Evolutionary conservation across 495 filamentous ascomycete species (phyloP).

Genomic region (Lindgomyces ingoldianus): DNA sequence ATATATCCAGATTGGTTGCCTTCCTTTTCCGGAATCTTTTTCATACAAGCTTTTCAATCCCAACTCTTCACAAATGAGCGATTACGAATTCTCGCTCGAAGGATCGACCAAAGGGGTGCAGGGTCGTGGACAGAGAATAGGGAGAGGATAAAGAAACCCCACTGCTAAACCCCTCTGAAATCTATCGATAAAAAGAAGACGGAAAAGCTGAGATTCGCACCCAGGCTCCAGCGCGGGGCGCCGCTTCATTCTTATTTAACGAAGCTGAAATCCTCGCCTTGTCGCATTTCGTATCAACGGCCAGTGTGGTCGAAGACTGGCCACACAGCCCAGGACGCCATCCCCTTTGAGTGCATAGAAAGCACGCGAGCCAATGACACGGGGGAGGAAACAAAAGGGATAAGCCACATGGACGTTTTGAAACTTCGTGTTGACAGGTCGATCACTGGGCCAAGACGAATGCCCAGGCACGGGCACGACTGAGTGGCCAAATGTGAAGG

Average conservation of each 20-base stretch:
- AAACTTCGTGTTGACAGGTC: neutral
- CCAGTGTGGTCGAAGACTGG: neutral
- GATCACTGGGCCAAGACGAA: neutral
- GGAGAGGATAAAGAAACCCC: neutral
- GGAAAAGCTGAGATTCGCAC: neutral
- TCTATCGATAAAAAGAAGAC: neutral
- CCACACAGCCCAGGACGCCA: neutral
- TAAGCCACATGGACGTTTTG: neutral
- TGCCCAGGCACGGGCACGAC: neutral
- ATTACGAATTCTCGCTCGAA: neutral
- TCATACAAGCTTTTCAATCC: neutral
- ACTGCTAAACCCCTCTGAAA: neutral
- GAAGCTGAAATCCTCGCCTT: neutral
- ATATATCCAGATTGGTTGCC: constrained; percentile 7
- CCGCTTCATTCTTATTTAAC: neutral
- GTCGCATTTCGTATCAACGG: neutral
- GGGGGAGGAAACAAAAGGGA: neutral
- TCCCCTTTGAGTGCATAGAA: neutral
- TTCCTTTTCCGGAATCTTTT: neutral
- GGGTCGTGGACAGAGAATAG: neutral
- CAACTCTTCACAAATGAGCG: neutral
- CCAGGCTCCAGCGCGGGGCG: neutral
- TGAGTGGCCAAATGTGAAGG: neutral
- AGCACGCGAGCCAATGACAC: neutral
- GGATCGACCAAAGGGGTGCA: neutral